A percentile compares a stretch with the other conserved stretches of the same genome.
Evolutionary conservation across 208 protist genomes (phyloP).

Genomic region (Angomonas deanei): DNA sequence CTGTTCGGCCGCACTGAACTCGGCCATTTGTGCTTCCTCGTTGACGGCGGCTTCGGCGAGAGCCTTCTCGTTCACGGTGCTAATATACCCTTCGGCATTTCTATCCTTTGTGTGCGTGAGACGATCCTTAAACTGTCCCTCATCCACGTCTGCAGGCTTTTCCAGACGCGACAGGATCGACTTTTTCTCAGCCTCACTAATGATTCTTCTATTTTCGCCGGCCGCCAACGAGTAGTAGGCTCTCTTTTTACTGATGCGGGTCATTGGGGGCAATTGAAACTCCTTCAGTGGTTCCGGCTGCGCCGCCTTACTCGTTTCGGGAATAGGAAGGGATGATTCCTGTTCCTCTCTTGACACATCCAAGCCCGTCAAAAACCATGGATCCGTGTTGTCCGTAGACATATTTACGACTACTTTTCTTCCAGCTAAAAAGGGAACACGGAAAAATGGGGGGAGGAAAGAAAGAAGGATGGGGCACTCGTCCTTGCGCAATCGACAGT

Average conservation of each 20-base stretch:
- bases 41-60: constrained; percentile 12
- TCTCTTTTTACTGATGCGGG: constrained; percentile 10
- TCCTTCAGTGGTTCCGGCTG: constrained; percentile 6
- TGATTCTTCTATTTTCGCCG: constrained; percentile 8
- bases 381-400: neutral
- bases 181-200: constrained; percentile 58
- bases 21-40: neutral
- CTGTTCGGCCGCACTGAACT: constrained; percentile 25
- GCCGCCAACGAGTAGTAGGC: constrained; percentile 27
- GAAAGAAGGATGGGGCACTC: neutral
- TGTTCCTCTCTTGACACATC: neutral
- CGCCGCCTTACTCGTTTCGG: neutral
- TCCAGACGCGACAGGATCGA: constrained; percentile 44
- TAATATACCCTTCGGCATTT: constrained; percentile 42
- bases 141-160: constrained; percentile 23
- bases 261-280: constrained; percentile 46
- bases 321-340: neutral
- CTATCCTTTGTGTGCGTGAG: constrained; percentile 23
- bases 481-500: neutral
- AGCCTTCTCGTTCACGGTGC: constrained; percentile 20
- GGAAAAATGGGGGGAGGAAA: neutral
- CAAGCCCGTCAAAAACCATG: constrained; percentile 24
- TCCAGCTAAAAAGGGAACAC: too few species aligned
- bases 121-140: constrained; percentile 48
- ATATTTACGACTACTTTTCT: too few species aligned